Percentiles rank a stretch among this genome's conserved stretches.
Evolutionary conservation across 2,329 filamentous ascomycete genomes (phyloP).

Genomic region (Beauveria brongniartii): DNA sequence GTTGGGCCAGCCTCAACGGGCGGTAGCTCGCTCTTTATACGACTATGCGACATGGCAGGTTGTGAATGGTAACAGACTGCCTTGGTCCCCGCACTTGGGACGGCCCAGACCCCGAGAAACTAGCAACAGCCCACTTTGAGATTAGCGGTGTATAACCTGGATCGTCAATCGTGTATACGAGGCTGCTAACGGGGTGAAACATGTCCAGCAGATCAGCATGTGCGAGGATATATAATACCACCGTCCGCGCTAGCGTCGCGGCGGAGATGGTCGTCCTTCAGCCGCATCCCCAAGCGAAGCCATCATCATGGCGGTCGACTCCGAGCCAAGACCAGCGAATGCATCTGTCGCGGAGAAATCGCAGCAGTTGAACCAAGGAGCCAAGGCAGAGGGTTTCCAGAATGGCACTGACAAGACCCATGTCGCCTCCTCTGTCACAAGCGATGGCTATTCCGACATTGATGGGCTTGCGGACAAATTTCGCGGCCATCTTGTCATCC

Average conservation of each 20-base stretch:
- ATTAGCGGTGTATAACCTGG: conserved; percentile 8
- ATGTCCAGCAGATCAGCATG: not conserved
- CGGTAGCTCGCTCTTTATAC: not conserved
- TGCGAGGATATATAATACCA: conserved; percentile 2
- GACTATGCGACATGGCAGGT: not conserved
- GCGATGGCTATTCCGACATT: not conserved
- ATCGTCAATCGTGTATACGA: not conserved
- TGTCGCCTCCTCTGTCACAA: not conserved
- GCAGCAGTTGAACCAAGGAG: not conserved
- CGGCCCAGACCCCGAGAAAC: conserved; percentile 3
- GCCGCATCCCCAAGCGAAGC: not conserved
- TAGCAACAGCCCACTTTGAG: conserved; percentile 10
- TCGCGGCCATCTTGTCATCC: not conserved
- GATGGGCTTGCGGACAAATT: conserved; percentile 6
- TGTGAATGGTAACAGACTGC: conserved; percentile 2
- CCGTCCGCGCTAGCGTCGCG: not conserved
- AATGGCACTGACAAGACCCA: not conserved
- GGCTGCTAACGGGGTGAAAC: not conserved
- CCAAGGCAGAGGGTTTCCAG: not conserved
- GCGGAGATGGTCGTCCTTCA: not conserved
- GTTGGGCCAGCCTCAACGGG: not conserved
- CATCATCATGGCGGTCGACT: conserved; percentile 8
- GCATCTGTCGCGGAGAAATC: not conserved
- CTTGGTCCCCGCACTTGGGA: conserved; percentile 3
- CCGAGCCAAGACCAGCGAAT: not conserved